phyloP scores from a whole-genome alignment of 495 filamentous ascomycete species.

The Letharia columbiana region DNA sequence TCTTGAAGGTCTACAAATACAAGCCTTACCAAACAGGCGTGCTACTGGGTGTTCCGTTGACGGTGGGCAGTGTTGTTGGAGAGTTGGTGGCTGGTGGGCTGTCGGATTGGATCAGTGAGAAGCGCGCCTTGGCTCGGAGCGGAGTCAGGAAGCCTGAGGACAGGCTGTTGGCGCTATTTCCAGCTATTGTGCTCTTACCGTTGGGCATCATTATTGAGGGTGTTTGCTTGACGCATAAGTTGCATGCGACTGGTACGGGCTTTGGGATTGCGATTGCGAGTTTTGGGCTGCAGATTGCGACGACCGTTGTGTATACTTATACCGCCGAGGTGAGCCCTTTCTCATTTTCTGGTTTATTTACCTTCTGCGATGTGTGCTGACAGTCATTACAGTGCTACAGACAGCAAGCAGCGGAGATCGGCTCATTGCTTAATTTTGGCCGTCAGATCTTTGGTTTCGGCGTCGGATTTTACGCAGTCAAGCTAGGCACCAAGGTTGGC shows the following conservation, averaged over 20 bases:
- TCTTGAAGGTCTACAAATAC: conserved; percentile 27
- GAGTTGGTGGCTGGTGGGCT: conserved; percentile 30
- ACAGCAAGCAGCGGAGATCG: conserved; percentile 35
- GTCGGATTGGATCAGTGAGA: conserved; percentile 28
- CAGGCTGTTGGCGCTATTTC: conserved; percentile 24
- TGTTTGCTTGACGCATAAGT: conserved; percentile 22
- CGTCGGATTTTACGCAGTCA: conserved; percentile 30
- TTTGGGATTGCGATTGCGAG: conserved; percentile 31
- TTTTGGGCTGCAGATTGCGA: conserved; percentile 30
- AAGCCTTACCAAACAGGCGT: conserved; percentile 29
- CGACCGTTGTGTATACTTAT: conserved; percentile 30
- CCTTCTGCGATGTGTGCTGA: background rate
- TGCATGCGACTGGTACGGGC: conserved; percentile 22
- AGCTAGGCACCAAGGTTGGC: conserved; percentile 19
- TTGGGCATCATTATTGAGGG: conserved; percentile 28
- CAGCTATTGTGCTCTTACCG: conserved; percentile 23
- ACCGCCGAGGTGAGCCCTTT: conserved; percentile 2
- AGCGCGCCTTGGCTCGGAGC: conserved; percentile 21
- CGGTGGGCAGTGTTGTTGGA: conserved; percentile 28
- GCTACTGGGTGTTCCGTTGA: conserved; percentile 27
- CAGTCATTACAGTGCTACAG: conserved; percentile 31
- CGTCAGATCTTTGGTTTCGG: conserved; percentile 31
- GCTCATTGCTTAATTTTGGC: conserved; percentile 35
- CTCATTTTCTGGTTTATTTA: too few relatives aligned
- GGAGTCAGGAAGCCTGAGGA: conserved; percentile 30